Percentiles rank a stretch among this genome's conserved stretches.
These are phyloP conservation scores for Lachnellula willkommii DNA, from an alignment of 2,329 filamentous ascomycete genomes.

Conservation along the genomic window DNA sequence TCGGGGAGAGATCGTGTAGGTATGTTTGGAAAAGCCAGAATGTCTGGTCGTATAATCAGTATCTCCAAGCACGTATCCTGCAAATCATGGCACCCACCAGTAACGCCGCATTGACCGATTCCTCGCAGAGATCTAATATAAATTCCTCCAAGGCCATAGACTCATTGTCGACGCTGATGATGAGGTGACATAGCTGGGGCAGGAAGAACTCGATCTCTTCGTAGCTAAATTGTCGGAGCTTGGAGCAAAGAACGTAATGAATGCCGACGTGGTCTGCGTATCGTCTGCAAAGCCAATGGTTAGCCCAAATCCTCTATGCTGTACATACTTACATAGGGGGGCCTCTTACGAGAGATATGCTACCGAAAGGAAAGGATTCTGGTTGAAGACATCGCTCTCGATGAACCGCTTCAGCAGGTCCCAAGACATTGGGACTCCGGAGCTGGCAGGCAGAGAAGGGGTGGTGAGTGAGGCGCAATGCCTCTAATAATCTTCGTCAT, in stretches of 20 bases:
- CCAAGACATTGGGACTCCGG: conserved; percentile 58
- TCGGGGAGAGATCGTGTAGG: conserved; percentile 70
- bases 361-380: conserved; percentile 81
- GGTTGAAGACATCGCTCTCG: conserved; percentile 91
- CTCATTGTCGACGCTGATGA: conserved; percentile 85
- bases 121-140: conserved; percentile 77
- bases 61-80: conserved; percentile 2
- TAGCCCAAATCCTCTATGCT: conserved; percentile 1
- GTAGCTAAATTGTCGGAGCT: conserved; percentile 83
- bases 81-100: conserved; percentile 51
- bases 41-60: conserved; percentile 48
- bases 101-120: conserved; percentile 78
- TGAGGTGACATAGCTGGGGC: conserved; percentile 79
- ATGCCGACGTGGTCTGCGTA: conserved; percentile 88
- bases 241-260: conserved; percentile 82
- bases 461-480: conserved; percentile 28
- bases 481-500: conserved; percentile 32
- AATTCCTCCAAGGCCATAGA: conserved; percentile 89
- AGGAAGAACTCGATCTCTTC: conserved; percentile 92
- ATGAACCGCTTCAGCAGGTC: conserved; percentile 85
- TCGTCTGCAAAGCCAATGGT: conserved; percentile 48
- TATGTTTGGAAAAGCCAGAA: conserved; percentile 91
- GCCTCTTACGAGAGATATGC: conserved; percentile 71
- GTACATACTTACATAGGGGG: conserved; percentile 11
- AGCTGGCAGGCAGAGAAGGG: conserved; percentile 12